Conservation (phyloP, 768 basidiomycete species). For the Lyophyllum decastes region DNA sequence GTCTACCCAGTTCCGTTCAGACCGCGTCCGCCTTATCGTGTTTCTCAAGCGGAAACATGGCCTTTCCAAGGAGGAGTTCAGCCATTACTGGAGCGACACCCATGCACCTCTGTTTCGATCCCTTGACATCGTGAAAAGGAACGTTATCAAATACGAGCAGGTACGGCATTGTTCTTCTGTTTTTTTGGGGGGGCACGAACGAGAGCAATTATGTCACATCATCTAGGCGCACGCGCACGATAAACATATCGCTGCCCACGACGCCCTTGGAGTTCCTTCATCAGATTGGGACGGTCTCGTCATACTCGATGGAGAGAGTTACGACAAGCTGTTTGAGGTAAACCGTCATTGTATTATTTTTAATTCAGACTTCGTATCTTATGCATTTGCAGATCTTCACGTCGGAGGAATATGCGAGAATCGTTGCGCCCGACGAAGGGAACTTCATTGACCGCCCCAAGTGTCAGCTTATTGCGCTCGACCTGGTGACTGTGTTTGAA, state of each 20-base stretch:
- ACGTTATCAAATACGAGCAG: slow-evolving; percentile 37
- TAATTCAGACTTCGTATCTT: no score
- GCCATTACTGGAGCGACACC: slow-evolving; percentile 28
- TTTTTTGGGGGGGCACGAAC: no score
- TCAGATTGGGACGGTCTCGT: slow-evolving; percentile 29
- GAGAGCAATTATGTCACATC: neutral
- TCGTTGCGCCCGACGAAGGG: slow-evolving; percentile 15
- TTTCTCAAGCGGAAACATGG: slow-evolving; percentile 26
- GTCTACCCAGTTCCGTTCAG: slow-evolving; percentile 17
- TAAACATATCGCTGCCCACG: neutral
- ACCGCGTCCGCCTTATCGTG: slow-evolving; percentile 30
- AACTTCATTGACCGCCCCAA: slow-evolving; percentile 20
- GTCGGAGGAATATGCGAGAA: slow-evolving; percentile 7
- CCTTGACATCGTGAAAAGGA: slow-evolving; percentile 31
- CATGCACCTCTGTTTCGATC: slow-evolving; percentile 29
- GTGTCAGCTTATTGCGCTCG: slow-evolving; percentile 11
- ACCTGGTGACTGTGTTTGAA: slow-evolving; percentile 3
- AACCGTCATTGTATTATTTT: neutral
- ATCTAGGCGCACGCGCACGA: slow-evolving; percentile 24
- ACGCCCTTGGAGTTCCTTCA: slow-evolving; percentile 17
- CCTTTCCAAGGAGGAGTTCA: slow-evolving; percentile 30
- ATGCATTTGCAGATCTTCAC: slow-evolving; percentile 19
- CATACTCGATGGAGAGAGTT: slow-evolving; percentile 32
- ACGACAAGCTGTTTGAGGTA: slow-evolving; percentile 26
- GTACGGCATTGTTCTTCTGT: slow-evolving; percentile 11